These are phyloP conservation scores for Leucogyrophana mollusca DNA, from an alignment of 768 basidiomycete species.

Conservation along the genomic window DNA sequence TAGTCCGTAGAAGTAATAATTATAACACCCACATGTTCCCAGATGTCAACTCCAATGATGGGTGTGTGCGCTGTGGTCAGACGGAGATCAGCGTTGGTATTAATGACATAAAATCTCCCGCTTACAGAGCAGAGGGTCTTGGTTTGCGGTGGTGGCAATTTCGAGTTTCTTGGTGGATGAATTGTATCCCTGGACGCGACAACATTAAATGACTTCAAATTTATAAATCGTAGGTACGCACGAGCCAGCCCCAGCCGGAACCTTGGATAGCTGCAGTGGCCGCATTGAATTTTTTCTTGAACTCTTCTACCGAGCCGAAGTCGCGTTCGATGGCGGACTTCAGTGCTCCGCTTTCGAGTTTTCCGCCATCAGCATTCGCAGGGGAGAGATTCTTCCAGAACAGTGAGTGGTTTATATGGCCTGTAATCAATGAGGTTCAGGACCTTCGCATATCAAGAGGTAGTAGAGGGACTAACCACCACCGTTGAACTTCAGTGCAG, in stretches of 20 bases:
- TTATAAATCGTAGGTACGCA: slow-evolving; percentile 29
- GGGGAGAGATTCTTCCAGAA: slow-evolving; percentile 99
- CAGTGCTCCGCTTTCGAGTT: slow-evolving; percentile 63
- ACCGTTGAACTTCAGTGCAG: slow-evolving; percentile 97
- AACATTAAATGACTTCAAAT: not conserved
- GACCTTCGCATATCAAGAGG: not conserved
- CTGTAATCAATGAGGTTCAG: slow-evolving; percentile 31
- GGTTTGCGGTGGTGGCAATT: slow-evolving; percentile 91
- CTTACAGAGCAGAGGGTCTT: slow-evolving; percentile 84
- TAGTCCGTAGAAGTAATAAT: slow-evolving; percentile 7
- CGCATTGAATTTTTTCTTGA: slow-evolving; percentile 87
- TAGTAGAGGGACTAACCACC: slow-evolving; percentile 53
- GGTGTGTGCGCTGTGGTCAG: slow-evolving; percentile 72
- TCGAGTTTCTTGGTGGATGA: slow-evolving; percentile 70
- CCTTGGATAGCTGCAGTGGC: slow-evolving; percentile 92
- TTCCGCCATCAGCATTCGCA: slow-evolving; percentile 55
- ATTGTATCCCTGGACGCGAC: slow-evolving; percentile 62
- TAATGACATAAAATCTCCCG: no score
- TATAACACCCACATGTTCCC: slow-evolving; percentile 75
- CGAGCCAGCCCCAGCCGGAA: slow-evolving; percentile 98
- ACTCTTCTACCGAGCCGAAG: slow-evolving; percentile 84
- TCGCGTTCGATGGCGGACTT: slow-evolving; percentile 74
- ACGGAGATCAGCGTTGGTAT: not conserved
- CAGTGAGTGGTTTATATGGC: slow-evolving; percentile 92
- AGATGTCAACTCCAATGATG: slow-evolving; percentile 95